phyloP scores from a whole-genome alignment of 2,329 filamentous ascomycete species.

The Phoma herbarum region DNA sequence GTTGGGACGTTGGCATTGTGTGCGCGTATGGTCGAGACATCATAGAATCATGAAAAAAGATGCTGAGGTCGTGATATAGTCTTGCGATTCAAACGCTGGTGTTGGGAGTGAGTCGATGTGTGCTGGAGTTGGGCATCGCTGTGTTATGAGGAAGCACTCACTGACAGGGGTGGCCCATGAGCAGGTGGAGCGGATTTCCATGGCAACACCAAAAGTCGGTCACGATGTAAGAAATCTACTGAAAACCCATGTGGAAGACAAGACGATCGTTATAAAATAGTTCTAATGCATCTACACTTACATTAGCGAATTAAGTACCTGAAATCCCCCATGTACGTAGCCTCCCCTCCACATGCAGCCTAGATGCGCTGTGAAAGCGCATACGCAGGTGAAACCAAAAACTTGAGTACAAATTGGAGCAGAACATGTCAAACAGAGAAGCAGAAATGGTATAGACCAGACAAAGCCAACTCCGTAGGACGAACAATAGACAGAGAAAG shows the following conservation, averaged over 20 bases:
- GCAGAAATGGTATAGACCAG: conserved; percentile 50
- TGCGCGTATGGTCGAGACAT: conserved; percentile 5
- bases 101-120: conserved; percentile 5
- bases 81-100: conserved; percentile 2
- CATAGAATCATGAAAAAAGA: conserved; percentile 9
- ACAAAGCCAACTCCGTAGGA: conserved; percentile 44
- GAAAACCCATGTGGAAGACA: background rate
- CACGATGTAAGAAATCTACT: conserved; percentile 3
- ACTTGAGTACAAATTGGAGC: conserved; percentile 33
- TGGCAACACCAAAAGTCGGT: conserved; percentile 24
- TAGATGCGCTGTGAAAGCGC: conserved; percentile 5
- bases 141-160: conserved; percentile 15
- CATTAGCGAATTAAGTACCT: conserved; percentile 46
- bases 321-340: conserved; percentile 16
- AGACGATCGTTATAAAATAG: conserved; percentile 8
- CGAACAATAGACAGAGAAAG: conserved; percentile 39
- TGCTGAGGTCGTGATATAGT: background rate
- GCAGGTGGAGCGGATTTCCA: conserved; percentile 17
- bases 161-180: conserved; percentile 18
- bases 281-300: conserved; percentile 38
- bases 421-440: conserved; percentile 32
- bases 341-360: conserved; percentile 16
- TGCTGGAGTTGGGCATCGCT: conserved; percentile 17
- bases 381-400: conserved; percentile 11
- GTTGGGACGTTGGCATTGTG: conserved; percentile 18